Evolutionary conservation across 2,329 filamentous ascomycete species (phyloP), one percentile per base, ranked within the genome.

Genomic region (Fusarium humuli): DNA sequence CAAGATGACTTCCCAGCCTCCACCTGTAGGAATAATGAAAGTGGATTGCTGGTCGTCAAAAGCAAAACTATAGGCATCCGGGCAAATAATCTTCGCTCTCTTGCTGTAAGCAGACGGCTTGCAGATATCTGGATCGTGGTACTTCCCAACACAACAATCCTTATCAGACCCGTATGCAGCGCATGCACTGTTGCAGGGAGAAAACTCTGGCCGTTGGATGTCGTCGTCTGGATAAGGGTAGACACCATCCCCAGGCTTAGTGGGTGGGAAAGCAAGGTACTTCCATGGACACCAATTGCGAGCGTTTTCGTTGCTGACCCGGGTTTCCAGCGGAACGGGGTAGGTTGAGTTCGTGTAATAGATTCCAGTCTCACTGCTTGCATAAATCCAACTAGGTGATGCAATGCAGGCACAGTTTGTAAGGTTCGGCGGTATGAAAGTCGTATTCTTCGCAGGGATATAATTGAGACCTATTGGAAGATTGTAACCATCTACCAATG

Each of bases 401-500:
- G 88, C 93, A 67, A 94, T 91, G 79, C 93, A 95, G 18, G 91
- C 90, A 4, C 89, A 88, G 77, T 94, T 94, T 54, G 90, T 92
- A 23, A 93, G 84, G 74, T 94, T 94, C 11, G 91, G 91, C 14
- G 92, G 91, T 62, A 94, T 90, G 57, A 91, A 85, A 2, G 83
- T 85, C 10, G 86, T 85, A 72, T 92, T 90, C 57, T 86, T 84
- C 23, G 90, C 86, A 5, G 87, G 86, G 27, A 88, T 83, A 71
- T 89, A 87, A 57, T 85, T 83, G 76, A 89, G 87, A 30, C 88
- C 90, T 67, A 94, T 77, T 3, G 92, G 91, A 2, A 95, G 80
- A 76, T 95, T 95, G 85, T 95, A 95, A 50, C 93, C 93, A 76
- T 96, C 93, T 23, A 96, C 93, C 5, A 95, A 84, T 42, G 92